These are phyloP conservation scores for Kodamaea lidongshanica DNA, from an alignment of 805 yeast genomes.

Conservation along the genomic window DNA sequence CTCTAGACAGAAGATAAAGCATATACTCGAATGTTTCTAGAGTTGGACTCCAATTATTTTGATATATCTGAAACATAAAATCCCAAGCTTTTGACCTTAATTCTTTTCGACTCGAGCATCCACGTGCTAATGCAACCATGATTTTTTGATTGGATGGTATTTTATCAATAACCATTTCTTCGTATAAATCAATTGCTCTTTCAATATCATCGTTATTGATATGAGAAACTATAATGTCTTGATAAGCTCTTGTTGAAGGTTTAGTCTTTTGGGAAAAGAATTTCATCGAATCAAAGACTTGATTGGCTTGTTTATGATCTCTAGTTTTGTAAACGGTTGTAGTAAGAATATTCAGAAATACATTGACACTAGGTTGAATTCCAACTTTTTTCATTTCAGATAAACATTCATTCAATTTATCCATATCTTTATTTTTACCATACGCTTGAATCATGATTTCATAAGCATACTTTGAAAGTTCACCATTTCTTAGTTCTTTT, in stretches of 20 bases:
- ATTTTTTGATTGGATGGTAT: conserved; percentile 29
- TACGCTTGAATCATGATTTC: conserved; percentile 42
- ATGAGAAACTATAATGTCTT: conserved; percentile 63
- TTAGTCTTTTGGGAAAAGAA: conserved; percentile 59
- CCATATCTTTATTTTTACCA: conserved; percentile 35
- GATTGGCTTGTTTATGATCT: conserved; percentile 56
- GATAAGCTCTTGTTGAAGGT: conserved; percentile 66
- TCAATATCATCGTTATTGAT: conserved; percentile 60
- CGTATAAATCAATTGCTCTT: conserved; percentile 66
- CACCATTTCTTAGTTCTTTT: conserved; percentile 12
- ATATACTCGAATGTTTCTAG: conserved; percentile 55
- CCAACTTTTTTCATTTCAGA: conserved; percentile 31
- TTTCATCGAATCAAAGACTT: conserved; percentile 79
- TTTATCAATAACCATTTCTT: conserved; percentile 49
- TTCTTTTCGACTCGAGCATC: conserved; percentile 51
- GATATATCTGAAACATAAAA: conserved; percentile 59
- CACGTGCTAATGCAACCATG: conserved; percentile 55
- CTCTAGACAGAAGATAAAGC: conserved; percentile 69
- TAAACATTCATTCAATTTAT: conserved; percentile 32
- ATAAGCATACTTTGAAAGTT: conserved; percentile 34
- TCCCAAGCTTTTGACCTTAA: conserved; percentile 66
- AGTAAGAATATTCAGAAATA: conserved; percentile 55
- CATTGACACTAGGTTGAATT: conserved; percentile 36
- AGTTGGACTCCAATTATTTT: conserved; percentile 37
- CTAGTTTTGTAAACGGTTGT: conserved; percentile 48